Base-by-base conservation (phyloP, 2,329 filamentous ascomycete species). In the Botrytis fabae region DNA sequence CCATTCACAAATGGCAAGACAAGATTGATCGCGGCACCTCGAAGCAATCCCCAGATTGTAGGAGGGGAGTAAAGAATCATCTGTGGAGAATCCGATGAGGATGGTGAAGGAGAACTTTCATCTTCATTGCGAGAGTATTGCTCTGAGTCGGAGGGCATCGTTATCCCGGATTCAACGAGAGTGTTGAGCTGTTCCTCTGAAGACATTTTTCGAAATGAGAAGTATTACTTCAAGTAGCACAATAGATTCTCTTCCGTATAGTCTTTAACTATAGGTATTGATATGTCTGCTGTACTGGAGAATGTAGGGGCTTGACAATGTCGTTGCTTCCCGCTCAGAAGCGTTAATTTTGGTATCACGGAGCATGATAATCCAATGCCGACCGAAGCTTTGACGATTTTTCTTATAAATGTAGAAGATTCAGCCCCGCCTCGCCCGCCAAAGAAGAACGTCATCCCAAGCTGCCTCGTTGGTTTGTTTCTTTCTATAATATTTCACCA, bases 1-100 rank as follows among this genome's bases (percentile, higher is more conserved):
- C 96, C 96, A 84, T 99, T 99, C 80, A 99, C 90, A 80, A 99
- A 99, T 0, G 96, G 96, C 32, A 99, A 84, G 1, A 99, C 80
- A n/a, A 99, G 85, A 82, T 99, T 99, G 84, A 99, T 99, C 9
- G 95, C 94, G 25, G 94, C 93, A 54, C 96, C 94, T 72, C 95
- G 90, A 71, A 98, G 77, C 75, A 99, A 82, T 16, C 93, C 90
- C 93, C 93, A 97, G 62, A 97, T 79, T 0, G 94, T 97, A 3
- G 96, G 95, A 5, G 95, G 94, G 76, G 90, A 90, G 87, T 98
- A 99, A 64, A 98, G 88, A 65, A 97, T 91, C 78, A 97, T 83
- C 14, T 92, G 91, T 1, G 89, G 87, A 18, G 89, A 91, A 70
- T 84, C 84, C 12, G 86, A 86, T 4, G 90, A 89, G 1, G 90